A percentile compares a stretch with the other conserved stretches of the same genome.
Evolutionary conservation across 1,284 basidiomycete species (phyloP).

Genomic region (Takashimella tepidaria): DNA sequence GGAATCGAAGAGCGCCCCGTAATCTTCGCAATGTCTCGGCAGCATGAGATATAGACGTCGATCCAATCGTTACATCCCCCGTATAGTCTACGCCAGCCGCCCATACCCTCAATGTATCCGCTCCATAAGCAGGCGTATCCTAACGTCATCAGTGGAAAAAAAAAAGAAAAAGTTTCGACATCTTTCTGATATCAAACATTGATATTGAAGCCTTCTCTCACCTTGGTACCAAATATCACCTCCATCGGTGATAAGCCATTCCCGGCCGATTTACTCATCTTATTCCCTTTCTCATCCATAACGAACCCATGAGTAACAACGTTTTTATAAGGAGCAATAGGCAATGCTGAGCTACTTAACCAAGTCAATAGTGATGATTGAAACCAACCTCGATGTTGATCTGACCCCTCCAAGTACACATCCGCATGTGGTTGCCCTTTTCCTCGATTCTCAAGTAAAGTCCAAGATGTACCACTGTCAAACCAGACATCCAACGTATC

Average conservation of each 20-base stretch:
- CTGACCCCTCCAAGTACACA: conserved; percentile 89
- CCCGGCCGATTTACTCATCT: conserved; percentile 98
- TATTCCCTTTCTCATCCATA: conserved; percentile 81
- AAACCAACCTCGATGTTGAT: conserved; percentile 99
- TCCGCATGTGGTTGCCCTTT: conserved; percentile 60
- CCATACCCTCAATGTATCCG: conserved; percentile 87
- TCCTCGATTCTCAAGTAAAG: conserved; percentile 55
- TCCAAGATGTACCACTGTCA: conserved; percentile 95
- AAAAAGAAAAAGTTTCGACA: background rate
- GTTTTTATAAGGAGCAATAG: conserved; percentile 62
- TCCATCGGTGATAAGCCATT: conserved; percentile 84
- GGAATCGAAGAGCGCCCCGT: conserved; percentile 82
- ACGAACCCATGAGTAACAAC: conserved; percentile 97
- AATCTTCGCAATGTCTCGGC: conserved; percentile 78
- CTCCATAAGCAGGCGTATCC: conserved; percentile 74
- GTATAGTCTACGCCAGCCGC: conserved; percentile 87
- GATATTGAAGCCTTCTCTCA: conserved; percentile 46
- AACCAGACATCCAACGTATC: conserved; percentile 99
- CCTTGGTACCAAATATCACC: conserved; percentile 72
- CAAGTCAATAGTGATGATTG: conserved; percentile 89
- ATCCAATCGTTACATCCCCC: conserved; percentile 80
- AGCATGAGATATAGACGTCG: conserved; percentile 69
- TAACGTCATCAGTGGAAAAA: too few relatives aligned
- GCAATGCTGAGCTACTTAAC: conserved; percentile 55
- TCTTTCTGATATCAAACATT: background rate